These are phyloP conservation scores for Phlebiopsis gigantea DNA, from an alignment of 768 basidiomycete genomes.

Conservation along the genomic window DNA sequence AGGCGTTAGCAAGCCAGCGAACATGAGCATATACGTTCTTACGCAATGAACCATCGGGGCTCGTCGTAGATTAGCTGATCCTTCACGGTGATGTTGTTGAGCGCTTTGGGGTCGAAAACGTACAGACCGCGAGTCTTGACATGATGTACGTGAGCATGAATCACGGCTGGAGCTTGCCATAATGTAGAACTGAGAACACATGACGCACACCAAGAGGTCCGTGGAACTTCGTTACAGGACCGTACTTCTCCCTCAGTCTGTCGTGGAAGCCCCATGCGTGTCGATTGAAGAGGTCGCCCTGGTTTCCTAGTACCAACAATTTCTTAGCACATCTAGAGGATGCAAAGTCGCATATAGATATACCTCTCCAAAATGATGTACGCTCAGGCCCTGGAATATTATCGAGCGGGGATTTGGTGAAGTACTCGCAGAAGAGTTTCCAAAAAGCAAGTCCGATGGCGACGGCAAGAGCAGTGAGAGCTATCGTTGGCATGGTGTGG, in stretches of 20 bases:
- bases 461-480: neutral
- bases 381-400: slow-evolving; percentile 10
- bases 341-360: neutral
- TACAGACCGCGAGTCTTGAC: slow-evolving; percentile 20
- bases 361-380: slow-evolving; percentile 7
- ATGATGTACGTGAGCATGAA: neutral
- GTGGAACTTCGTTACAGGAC: slow-evolving; percentile 7
- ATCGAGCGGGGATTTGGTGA: slow-evolving; percentile 8
- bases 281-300: slow-evolving; percentile 5
- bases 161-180: neutral
- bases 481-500: neutral
- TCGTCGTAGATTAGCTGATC: slow-evolving; percentile 24
- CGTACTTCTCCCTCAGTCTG: neutral
- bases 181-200: neutral
- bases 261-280: slow-evolving; percentile 8
- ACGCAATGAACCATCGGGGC: slow-evolving; percentile 13
- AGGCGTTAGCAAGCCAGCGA: neutral
- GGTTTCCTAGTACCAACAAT: neutral
- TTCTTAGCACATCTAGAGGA: neutral
- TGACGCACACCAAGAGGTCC: slow-evolving; percentile 6
- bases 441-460: neutral
- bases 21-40: neutral
- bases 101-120: slow-evolving; percentile 20
- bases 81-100: slow-evolving; percentile 20
- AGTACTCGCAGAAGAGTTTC: slow-evolving; percentile 5